Conservation (phyloP, 2,329 filamentous ascomycete species). For the Raffaelea ambrosiae region DNA sequence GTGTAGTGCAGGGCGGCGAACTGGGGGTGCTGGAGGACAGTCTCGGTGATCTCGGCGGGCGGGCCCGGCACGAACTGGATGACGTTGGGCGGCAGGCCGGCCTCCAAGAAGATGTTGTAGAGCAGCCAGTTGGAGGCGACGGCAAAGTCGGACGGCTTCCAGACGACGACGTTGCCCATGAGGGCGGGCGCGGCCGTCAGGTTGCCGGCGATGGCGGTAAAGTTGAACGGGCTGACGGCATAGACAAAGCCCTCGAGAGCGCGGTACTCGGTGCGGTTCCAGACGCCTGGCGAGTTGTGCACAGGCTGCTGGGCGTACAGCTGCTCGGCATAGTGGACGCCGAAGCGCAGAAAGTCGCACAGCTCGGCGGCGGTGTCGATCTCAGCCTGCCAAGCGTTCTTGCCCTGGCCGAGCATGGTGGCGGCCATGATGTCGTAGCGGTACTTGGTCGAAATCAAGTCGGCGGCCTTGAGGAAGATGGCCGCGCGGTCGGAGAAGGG, state of each 20-base stretch:
- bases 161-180: constrained; percentile 89
- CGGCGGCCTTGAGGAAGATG: constrained; percentile 91
- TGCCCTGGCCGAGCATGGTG: constrained; percentile 93
- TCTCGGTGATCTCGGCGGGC: constrained; percentile 72
- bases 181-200: constrained; percentile 74
- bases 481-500: constrained; percentile 88
- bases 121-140: constrained; percentile 88
- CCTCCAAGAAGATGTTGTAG: constrained; percentile 84
- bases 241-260: constrained; percentile 94
- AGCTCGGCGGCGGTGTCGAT: constrained; percentile 92
- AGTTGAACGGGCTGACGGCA: constrained; percentile 92
- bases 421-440: constrained; percentile 94
- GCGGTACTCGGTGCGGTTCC: constrained; percentile 87
- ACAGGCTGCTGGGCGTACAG: constrained; percentile 79
- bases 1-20: constrained; percentile 95
- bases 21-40: constrained; percentile 65
- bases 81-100: constrained; percentile 79
- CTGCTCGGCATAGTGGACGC: constrained; percentile 88
- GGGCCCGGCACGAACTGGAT: constrained; percentile 92
- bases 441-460: constrained; percentile 85
- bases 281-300: constrained; percentile 75
- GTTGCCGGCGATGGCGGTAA: constrained; percentile 90
- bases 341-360: constrained; percentile 88
- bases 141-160: constrained; percentile 89
- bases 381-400: constrained; percentile 99